A percentile compares a stretch with the other conserved stretches of the same genome.
phyloP scores from a whole-genome alignment of 2,329 filamentous ascomycete genomes.

The Fusarium poae region DNA sequence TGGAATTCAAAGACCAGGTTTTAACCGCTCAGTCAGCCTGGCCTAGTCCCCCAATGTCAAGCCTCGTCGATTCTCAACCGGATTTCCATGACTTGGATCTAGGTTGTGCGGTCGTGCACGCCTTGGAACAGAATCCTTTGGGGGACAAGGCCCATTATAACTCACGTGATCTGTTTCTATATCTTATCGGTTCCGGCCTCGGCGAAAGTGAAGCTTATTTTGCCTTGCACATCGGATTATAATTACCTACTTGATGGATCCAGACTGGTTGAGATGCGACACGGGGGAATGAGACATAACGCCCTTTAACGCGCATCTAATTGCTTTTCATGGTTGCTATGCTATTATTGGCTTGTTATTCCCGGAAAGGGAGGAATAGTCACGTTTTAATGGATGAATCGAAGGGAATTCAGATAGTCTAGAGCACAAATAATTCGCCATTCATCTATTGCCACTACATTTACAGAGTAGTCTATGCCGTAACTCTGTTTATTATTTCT shows the following conservation, averaged over 20 bases:
- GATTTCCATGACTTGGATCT: conserved; percentile 15
- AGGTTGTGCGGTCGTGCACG: conserved; percentile 1
- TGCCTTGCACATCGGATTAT: conserved; percentile 4
- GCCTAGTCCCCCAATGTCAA: background rate
- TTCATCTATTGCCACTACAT: background rate
- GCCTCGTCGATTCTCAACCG: conserved; percentile 23
- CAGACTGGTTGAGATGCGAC: background rate
- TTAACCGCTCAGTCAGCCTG: conserved; percentile 14
- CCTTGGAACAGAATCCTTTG: conserved; percentile 6
- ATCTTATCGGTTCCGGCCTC: background rate
- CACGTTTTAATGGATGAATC: background rate
- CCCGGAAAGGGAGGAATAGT: conserved; percentile 8
- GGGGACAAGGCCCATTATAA: conserved; percentile 2
- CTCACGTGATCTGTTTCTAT: conserved; percentile 16
- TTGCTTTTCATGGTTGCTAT: background rate
- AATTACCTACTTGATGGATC: background rate
- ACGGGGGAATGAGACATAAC: background rate
- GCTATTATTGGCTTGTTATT: conserved; percentile 3
- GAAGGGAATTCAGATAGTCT: conserved; percentile 3
- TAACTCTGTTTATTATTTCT: background rate
- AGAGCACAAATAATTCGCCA: background rate
- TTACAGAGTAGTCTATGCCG: too few species aligned
- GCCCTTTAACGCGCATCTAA: background rate
- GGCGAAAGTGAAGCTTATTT: background rate
- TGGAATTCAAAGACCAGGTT: conserved; percentile 27